Base-by-base conservation (phyloP, 352 stramenopile species). In the Globisporangium splendens region DNA sequence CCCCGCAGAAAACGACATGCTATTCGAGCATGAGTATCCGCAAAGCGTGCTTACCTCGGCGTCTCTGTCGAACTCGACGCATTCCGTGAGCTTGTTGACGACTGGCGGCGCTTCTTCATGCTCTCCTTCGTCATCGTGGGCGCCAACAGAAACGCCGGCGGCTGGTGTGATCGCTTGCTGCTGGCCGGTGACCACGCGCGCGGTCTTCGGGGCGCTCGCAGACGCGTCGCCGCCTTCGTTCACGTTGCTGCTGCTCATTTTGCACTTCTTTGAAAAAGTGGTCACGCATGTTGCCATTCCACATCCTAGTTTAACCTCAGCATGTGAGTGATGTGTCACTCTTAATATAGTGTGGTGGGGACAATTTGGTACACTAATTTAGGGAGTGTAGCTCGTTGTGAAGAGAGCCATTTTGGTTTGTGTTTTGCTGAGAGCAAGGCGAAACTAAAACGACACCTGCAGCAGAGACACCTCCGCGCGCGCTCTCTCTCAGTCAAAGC, bases 61-160 rank as follows among this genome's bases (percentile, higher is more conserved):
- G 15, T 86, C 63, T 11, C 47, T 50, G 17, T 65, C 61, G 11
- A 89, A 65, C 58, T 94, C 85, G 55, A 94, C 72, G 46, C 83
- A 92, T 22, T 89, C 86, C 8, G 68, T 86, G n/a, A 94, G 76
- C 57, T 74, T 78, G 10, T 69, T 64, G 11, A 64, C 56, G 15
- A 69, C 55, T 3, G 61, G 52, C 17, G 54, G 54, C 15, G 67
- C 42, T 20, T 81, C 67, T 15, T 77, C 62, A 7, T 72, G 52
- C 18, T 69, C 65, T 15, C 74, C 59, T 1, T 63, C 50, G 11
- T 60, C 66, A 21, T 62, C 54, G 11, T 72, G 47, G 8, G 13
- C 47, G 12, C 65, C 44, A n/a, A 21, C 35, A 22, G 35, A 18
- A 15, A 6, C 43, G 5, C 61, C 14, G 48, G 7, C 18, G 42